Conservation (phyloP, 2,329 filamentous ascomycete species). For the Fusarium agapanthi region DNA sequence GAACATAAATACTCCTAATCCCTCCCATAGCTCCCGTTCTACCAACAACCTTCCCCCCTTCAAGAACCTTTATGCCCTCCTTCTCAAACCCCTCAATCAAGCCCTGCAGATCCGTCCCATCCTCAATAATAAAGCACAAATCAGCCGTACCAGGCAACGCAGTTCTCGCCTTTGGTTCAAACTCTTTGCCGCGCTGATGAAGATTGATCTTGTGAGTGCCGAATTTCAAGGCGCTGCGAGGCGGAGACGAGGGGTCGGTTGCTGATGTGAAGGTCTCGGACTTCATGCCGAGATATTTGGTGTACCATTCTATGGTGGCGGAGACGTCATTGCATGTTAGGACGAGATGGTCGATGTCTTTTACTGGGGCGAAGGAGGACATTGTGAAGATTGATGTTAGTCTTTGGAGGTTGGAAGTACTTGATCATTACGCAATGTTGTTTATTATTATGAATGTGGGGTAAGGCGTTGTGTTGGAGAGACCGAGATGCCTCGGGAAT, state of each 20-base stretch:
- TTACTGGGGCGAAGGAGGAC: conserved; percentile 44
- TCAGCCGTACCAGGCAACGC: conserved; percentile 67
- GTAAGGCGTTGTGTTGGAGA: neutral
- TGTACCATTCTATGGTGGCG: conserved; percentile 63
- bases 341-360: conserved; percentile 67
- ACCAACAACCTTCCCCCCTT: conserved; percentile 60
- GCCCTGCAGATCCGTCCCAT: conserved; percentile 53
- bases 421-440: neutral
- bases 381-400: neutral
- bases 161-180: conserved; percentile 64
- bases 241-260: conserved; percentile 41
- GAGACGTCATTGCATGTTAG: conserved; percentile 63
- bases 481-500: neutral
- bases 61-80: conserved; percentile 58
- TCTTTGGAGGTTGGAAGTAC: neutral
- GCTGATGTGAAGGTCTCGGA: conserved; percentile 59
- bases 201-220: conserved; percentile 70
- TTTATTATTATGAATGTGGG: neutral
- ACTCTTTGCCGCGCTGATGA: conserved; percentile 65
- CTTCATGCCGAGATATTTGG: conserved; percentile 64
- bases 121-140: conserved; percentile 66
- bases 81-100: conserved; percentile 54
- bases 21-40: conserved; percentile 65
- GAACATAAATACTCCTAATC: conserved; percentile 66
- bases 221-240: conserved; percentile 63